These are phyloP conservation scores for Penicillium macrosclerotiorum DNA, from an alignment of 495 filamentous ascomycete species.

Conservation along the genomic window DNA sequence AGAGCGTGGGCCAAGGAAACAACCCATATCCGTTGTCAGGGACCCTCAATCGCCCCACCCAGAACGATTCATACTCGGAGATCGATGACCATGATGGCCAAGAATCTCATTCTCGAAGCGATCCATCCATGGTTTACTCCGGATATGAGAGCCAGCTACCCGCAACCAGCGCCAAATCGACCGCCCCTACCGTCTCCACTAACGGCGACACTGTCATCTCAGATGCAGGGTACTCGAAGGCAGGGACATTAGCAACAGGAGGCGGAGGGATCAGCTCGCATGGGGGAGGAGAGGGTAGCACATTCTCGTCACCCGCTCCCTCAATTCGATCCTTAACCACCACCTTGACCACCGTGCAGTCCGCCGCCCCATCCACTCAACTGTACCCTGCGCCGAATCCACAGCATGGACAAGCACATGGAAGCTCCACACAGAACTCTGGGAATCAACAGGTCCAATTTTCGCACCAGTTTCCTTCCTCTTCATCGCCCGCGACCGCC, in stretches of 20 bases:
- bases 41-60: slow-evolving; percentile 48
- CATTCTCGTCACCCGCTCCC: slow-evolving; percentile 90
- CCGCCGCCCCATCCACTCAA: slow-evolving; percentile 66
- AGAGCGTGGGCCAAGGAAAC: slow-evolving; percentile 63
- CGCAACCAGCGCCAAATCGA: slow-evolving; percentile 63
- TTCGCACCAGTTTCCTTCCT: slow-evolving; percentile 80
- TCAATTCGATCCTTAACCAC: slow-evolving; percentile 91
- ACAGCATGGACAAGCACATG: slow-evolving; percentile 41
- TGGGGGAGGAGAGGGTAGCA: slow-evolving; percentile 73
- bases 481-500: slow-evolving; percentile 65
- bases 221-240: slow-evolving; percentile 74
- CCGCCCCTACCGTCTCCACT: slow-evolving; percentile 77
- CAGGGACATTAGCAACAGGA: slow-evolving; percentile 65
- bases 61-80: slow-evolving; percentile 41
- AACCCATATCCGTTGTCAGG: slow-evolving; percentile 80
- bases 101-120: slow-evolving; percentile 42
- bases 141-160: slow-evolving; percentile 56
- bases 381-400: slow-evolving; percentile 44
- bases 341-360: slow-evolving; percentile 95
- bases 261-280: slow-evolving; percentile 63
- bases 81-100: slow-evolving; percentile 23
- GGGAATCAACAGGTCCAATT: slow-evolving; percentile 66
- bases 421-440: slow-evolving; percentile 43
- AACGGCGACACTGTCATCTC: slow-evolving; percentile 73
- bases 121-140: slow-evolving; percentile 56